phyloP scores from a whole-genome alignment of 305 asterid species.

The Fraxinus paxiana region DNA sequence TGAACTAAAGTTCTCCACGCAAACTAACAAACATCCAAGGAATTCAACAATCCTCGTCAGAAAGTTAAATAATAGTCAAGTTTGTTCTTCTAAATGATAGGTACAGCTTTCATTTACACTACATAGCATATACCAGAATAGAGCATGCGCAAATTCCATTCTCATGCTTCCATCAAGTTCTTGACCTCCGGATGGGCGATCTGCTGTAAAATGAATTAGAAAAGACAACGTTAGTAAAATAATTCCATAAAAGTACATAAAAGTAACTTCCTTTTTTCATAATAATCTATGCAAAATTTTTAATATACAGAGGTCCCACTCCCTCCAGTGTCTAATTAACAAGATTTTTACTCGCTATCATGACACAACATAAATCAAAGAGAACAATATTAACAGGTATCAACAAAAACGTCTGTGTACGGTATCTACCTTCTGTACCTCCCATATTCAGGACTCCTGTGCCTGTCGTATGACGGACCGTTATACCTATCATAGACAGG shows the following conservation, averaged over 20 bases:
- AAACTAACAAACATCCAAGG: neutral
- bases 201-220: constrained; percentile 35
- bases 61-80: constrained; percentile 11
- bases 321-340: neutral
- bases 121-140: neutral
- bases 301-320: neutral
- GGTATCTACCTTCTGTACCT: constrained; percentile 56
- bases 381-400: neutral
- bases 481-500: constrained; percentile 61
- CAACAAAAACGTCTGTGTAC: neutral
- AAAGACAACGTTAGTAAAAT: neutral
- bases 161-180: constrained; percentile 27
- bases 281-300: neutral
- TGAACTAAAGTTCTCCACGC: neutral
- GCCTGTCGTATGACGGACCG: constrained; percentile 55
- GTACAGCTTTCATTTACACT: constrained; percentile 41
- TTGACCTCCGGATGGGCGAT: constrained; percentile 56
- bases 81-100: neutral
- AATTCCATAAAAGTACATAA: neutral
- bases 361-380: neutral
- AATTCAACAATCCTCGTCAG: neutral
- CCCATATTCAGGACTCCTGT: constrained; percentile 62
- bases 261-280: neutral
- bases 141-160: neutral
- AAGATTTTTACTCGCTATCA: neutral